These are phyloP conservation scores for Dactylellina drechsleri DNA, from an alignment of 2,329 filamentous ascomycete genomes.

Conservation along the genomic window DNA sequence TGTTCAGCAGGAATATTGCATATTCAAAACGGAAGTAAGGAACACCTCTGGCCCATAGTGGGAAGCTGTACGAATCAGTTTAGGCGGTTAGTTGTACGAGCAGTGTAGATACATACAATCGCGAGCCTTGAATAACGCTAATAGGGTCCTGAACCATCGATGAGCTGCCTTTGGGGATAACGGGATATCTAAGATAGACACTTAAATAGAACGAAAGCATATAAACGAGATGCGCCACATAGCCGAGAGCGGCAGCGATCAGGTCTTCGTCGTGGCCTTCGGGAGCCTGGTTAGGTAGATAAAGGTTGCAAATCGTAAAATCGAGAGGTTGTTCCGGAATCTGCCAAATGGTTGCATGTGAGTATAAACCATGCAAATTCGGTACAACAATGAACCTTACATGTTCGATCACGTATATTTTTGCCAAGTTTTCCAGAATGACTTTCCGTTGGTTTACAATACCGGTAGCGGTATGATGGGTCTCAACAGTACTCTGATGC, in stretches of 20 bases:
- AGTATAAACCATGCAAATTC: neutral
- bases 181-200: slow-evolving; percentile 80
- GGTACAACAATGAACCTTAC: slow-evolving; percentile 12
- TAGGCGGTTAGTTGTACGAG: neutral
- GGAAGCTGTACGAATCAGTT: slow-evolving; percentile 74
- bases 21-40: slow-evolving; percentile 94
- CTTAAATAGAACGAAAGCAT: slow-evolving; percentile 84
- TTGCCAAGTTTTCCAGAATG: slow-evolving; percentile 82
- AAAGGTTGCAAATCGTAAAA: slow-evolving; percentile 83
- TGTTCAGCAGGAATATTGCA: slow-evolving; percentile 94
- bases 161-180: slow-evolving; percentile 77
- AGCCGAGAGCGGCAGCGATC: slow-evolving; percentile 82
- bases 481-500: slow-evolving; percentile 67
- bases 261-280: slow-evolving; percentile 77
- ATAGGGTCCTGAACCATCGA: slow-evolving; percentile 82
- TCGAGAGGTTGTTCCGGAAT: slow-evolving; percentile 72
- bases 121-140: slow-evolving; percentile 57
- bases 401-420: slow-evolving; percentile 83
- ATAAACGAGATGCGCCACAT: slow-evolving; percentile 78
- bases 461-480: slow-evolving; percentile 70
- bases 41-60: slow-evolving; percentile 76
- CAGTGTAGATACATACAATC: slow-evolving; percentile 38
- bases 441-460: slow-evolving; percentile 87
- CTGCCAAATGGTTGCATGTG: neutral
- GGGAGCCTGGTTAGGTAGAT: slow-evolving; percentile 81